These are phyloP conservation scores for Melastoma malabathricum DNA, from an alignment of 345 rosid species.

Conservation along the genomic window DNA sequence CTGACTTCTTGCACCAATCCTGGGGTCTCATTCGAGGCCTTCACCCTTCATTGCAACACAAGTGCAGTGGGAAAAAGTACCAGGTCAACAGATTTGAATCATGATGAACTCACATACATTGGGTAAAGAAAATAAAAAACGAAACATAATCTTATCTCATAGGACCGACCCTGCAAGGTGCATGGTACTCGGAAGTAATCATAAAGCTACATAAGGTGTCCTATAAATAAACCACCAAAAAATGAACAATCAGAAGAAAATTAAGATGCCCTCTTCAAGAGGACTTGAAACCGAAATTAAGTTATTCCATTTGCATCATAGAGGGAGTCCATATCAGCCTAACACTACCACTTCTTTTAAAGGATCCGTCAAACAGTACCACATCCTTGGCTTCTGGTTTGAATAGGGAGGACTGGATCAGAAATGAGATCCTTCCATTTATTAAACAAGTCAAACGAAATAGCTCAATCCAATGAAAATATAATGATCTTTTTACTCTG, in stretches of 20 bases:
- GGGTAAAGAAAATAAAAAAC: conserved; percentile 8
- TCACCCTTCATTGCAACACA: conserved; percentile 14
- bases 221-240: conserved; percentile 19
- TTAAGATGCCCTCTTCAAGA: not conserved
- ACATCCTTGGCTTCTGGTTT: no score
- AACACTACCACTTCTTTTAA: no score
- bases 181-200: conserved; percentile 19
- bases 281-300: not conserved
- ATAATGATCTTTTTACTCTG: no score
- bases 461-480: no score
- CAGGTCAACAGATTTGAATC: conserved; percentile 1
- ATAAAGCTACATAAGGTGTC: conserved; percentile 13
- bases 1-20: conserved; percentile 20
- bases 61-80: conserved; percentile 7
- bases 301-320: not conserved
- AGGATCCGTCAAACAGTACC: no score
- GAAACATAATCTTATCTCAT: conserved; percentile 23
- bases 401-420: no score
- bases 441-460: no score
- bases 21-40: conserved; percentile 26
- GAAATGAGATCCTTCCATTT: no score
- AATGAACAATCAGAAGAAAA: conserved; percentile 9
- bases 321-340: no score
- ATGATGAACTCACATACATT: no score
- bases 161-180: conserved; percentile 19